phyloP scores from a whole-genome alignment of 306 rosid species.

The Morella rubra region DNA sequence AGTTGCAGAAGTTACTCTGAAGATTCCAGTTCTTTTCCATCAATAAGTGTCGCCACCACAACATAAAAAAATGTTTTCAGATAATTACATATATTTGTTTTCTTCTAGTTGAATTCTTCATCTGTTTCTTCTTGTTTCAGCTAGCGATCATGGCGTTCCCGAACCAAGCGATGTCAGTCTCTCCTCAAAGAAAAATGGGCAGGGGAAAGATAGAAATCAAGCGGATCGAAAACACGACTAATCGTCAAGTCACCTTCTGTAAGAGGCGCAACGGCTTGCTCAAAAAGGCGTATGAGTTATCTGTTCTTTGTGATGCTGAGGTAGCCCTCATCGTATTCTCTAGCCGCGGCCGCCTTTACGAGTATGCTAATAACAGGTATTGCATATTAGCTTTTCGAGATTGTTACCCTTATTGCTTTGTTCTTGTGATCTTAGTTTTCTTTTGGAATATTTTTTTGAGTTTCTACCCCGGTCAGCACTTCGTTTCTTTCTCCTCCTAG shows the following conservation, averaged over 20 bases:
- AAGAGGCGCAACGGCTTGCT: slow-evolving; percentile 86
- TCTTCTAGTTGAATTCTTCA: slow-evolving; percentile 6
- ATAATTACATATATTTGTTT: not conserved
- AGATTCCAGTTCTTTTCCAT: slow-evolving; percentile 3
- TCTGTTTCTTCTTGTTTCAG: slow-evolving; percentile 37
- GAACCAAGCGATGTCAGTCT: slow-evolving; percentile 44
- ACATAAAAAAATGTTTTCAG: slow-evolving; percentile 20
- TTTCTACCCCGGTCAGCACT: not conserved
- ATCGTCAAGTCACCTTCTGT: slow-evolving; percentile 98
- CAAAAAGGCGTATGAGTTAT: slow-evolving; percentile 94
- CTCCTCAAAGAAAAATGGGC: slow-evolving; percentile 83
- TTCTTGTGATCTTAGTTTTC: not conserved
- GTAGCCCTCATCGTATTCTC: slow-evolving; percentile 97
- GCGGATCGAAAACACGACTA: slow-evolving; percentile 97
- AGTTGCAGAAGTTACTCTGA: slow-evolving; percentile 9
- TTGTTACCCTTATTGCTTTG: slow-evolving; percentile 12
- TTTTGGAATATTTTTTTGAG: not conserved
- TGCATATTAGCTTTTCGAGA: not conserved
- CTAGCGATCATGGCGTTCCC: slow-evolving; percentile 57
- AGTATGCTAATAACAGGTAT: slow-evolving; percentile 92
- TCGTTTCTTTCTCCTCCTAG: not conserved
- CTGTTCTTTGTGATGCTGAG: slow-evolving; percentile 99
- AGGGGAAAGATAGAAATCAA: slow-evolving; percentile 97
- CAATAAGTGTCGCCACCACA: slow-evolving; percentile 20
- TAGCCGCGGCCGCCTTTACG: slow-evolving; percentile 92